A percentile compares a stretch with the other conserved stretches of the same genome.
Conservation (phyloP, 2,329 filamentous ascomycete species). For the Fusarium liriodendri region DNA sequence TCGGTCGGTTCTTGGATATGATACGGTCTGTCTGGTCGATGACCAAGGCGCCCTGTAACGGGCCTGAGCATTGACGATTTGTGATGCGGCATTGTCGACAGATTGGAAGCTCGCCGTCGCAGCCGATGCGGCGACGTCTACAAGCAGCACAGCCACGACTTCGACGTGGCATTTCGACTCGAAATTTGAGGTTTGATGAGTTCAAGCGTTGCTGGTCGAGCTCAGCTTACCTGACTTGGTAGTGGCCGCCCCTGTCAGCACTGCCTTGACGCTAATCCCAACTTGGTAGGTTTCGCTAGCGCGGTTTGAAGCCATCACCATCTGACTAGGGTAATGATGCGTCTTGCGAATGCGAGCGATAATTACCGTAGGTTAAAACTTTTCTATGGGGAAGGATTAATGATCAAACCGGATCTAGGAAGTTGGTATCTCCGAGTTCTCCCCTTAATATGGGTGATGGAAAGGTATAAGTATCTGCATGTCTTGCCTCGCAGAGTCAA, state of each 20-base stretch:
- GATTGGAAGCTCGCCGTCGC: not conserved
- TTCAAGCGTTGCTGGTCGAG: not conserved
- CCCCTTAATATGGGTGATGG: not conserved
- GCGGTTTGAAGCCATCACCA: not conserved
- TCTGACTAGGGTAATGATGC: not conserved
- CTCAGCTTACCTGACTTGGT: not conserved
- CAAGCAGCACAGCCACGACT: not conserved
- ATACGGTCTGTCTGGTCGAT: not conserved
- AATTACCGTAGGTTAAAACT: not conserved
- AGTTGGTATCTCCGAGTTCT: not conserved
- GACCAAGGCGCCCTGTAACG: not conserved
- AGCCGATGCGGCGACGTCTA: not conserved
- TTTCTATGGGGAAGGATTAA: not conserved
- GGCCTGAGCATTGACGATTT: not conserved
- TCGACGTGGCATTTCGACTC: not conserved
- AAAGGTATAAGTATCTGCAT: not conserved
- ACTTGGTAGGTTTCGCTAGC: constrained; percentile 9
- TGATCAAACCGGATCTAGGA: not conserved
- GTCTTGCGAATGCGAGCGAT: not conserved
- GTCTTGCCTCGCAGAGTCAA: not conserved
- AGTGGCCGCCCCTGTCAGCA: not conserved
- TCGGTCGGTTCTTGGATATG: not conserved
- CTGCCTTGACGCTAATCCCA: not conserved
- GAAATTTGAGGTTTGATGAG: not conserved
- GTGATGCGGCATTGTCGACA: not conserved